Evolutionary conservation across 208 protist species (phyloP), one percentile per base, ranked within the genome.

Genomic region (Endotrypanum monterogeii): DNA sequence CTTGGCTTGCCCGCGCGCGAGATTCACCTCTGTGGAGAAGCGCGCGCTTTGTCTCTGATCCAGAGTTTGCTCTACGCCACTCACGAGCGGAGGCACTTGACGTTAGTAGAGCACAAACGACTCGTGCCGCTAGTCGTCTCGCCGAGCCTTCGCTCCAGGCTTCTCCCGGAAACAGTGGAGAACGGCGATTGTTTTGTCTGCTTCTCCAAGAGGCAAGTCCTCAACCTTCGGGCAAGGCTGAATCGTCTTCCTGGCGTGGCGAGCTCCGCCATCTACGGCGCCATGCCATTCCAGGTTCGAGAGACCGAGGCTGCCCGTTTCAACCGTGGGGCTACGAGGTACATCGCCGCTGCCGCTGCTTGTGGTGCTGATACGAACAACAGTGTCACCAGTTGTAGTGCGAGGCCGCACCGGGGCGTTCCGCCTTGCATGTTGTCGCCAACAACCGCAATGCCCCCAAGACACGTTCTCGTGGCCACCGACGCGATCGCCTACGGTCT

Each of bases 401-500:
- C 16, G 25, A 39, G 6, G 32, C 55, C 5, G 60, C 57, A 12
- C 9, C 69, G 2, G 18, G n/a, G 18, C 1, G 9, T 3, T 23
- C 28, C 1, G 20, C 32, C 32, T 62, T 32, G 57, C 23, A 37
- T 25, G 60, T 25, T 67, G 28, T 20, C 70, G 28, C 18, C 37
- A n/a, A 28, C 20, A 35, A 54, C 62, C 9, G 23, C 18, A 23
- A 32, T 16, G 48, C 18, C 57, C 32, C 56, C 78, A 50, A 91
- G 88, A 72, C 83, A 90, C 67, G 83, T 98, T 37, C 84, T 99
- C 16, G 87, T 98, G 6, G 93, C 96, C 3, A 98, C 93, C 12
- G 96, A 99, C 74, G 98, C 98, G 12, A 92, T 99, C 32, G 98
- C 96, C 44, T 98, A 98, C 83, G 98, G 98, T 7, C 83, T 99